These are phyloP conservation scores for Skeletonema tropicum DNA, from an alignment of 108 stramenopile genomes.

Conservation along the genomic window DNA sequence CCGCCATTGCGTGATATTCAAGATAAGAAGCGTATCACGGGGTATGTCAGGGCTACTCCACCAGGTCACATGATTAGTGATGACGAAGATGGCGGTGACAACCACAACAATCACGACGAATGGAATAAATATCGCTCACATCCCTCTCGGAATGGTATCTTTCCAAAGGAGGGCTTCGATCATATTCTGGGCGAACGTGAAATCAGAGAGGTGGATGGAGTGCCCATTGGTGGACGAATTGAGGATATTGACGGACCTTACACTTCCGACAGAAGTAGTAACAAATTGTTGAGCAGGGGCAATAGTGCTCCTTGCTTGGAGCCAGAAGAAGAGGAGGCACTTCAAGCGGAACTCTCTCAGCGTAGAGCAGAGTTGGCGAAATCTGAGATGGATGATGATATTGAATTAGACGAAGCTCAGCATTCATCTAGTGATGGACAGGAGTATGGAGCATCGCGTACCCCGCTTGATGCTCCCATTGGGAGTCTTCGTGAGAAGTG, in stretches of 20 bases:
- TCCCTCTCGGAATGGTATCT: constrained; percentile 12
- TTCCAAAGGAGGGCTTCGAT: constrained; percentile 74
- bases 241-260: constrained; percentile 29
- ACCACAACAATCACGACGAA: background rate
- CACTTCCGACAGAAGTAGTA: constrained; percentile 14
- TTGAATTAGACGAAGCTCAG: background rate
- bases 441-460: constrained; percentile 78
- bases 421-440: constrained; percentile 22
- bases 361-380: constrained; percentile 23
- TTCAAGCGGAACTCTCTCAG: constrained; percentile 44
- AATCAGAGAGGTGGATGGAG: constrained; percentile 55
- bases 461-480: constrained; percentile 88
- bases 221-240: constrained; percentile 32
- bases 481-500: constrained; percentile 91
- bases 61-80: constrained; percentile 28
- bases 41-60: constrained; percentile 44
- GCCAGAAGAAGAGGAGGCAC: constrained; percentile 53
- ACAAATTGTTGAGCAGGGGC: background rate
- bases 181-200: constrained; percentile 69
- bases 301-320: constrained; percentile 7
- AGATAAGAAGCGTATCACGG: constrained; percentile 5
- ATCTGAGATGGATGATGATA: background rate
- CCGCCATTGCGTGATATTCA: constrained; percentile 7
- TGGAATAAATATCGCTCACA: constrained; percentile 31
- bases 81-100: background rate